A percentile compares a stretch with the other conserved stretches of the same genome.
Evolutionary conservation across 352 stramenopile species (phyloP).

Genomic region (Phytophthora megakarya): DNA sequence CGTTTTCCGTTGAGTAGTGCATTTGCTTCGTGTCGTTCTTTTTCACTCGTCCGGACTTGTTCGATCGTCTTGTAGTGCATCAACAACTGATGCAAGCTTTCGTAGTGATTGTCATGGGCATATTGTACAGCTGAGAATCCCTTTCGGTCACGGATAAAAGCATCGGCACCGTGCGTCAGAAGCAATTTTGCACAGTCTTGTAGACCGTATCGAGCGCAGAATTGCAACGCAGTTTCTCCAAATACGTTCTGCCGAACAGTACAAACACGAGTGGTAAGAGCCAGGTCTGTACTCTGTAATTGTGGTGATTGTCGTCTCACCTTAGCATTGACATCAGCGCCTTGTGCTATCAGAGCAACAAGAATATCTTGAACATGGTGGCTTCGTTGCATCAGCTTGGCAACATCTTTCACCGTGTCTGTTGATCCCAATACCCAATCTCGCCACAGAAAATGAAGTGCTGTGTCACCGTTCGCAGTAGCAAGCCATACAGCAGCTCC

Average conservation of each 20-base stretch:
- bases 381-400: constrained; percentile 37
- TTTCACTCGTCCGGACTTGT: constrained; percentile 38
- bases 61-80: constrained; percentile 55
- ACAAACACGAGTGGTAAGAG: not conserved
- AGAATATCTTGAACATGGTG: constrained; percentile 50
- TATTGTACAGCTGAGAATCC: constrained; percentile 51
- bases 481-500: constrained; percentile 51
- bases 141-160: constrained; percentile 38
- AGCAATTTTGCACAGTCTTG: constrained; percentile 62
- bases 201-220: constrained; percentile 57
- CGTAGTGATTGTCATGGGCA: constrained; percentile 38
- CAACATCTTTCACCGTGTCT: constrained; percentile 37
- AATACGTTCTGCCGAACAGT: constrained; percentile 55
- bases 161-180: constrained; percentile 45
- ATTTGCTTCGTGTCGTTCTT: constrained; percentile 23
- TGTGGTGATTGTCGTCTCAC: constrained; percentile 29
- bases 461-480: constrained; percentile 72
- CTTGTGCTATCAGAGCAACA: constrained; percentile 37
- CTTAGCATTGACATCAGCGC: constrained; percentile 56
- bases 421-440: constrained; percentile 38
- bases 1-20: constrained; percentile 45
- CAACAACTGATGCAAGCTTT: constrained; percentile 45
- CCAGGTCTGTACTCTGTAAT: not conserved
- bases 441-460: constrained; percentile 67
- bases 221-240: constrained; percentile 62